Percentiles rank a stretch among this genome's conserved stretches.
These are phyloP conservation scores for Phoenix dactylifera DNA, from an alignment of 176 grass and related monocot species.

Conservation along the genomic window DNA sequence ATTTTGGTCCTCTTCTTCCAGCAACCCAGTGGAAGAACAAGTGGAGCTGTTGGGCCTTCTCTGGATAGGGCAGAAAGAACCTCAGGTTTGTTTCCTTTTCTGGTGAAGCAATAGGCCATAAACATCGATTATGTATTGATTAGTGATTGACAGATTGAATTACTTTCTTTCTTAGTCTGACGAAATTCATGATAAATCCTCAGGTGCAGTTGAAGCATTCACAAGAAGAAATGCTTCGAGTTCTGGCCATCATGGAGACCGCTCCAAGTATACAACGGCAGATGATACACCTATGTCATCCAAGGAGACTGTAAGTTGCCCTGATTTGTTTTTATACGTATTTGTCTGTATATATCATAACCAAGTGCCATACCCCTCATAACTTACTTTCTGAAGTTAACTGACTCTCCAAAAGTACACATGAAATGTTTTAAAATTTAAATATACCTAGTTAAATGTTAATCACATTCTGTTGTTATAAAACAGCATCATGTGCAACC, in stretches of 20 bases:
- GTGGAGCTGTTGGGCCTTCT: slow-evolving; percentile 1
- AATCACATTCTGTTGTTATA: too few relatives aligned
- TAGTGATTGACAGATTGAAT: not conserved
- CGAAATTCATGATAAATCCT: slow-evolving; percentile 2
- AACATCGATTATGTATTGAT: too few relatives aligned
- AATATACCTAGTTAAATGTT: too few relatives aligned
- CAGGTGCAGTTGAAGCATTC: slow-evolving; percentile 6
- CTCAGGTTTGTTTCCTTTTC: not conserved
- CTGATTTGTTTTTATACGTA: too few relatives aligned
- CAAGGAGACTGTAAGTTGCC: not conserved
- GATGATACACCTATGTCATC: not conserved
- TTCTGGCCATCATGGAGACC: slow-evolving; percentile 6
- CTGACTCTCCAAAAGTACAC: too few relatives aligned
- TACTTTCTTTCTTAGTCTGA: not conserved
- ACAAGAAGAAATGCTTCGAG: not conserved
- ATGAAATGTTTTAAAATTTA: too few relatives aligned
- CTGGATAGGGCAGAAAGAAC: slow-evolving; percentile 7
- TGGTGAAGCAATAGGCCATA: too few relatives aligned
- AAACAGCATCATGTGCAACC: too few relatives aligned
- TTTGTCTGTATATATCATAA: too few relatives aligned
- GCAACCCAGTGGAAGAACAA: slow-evolving; percentile 9
- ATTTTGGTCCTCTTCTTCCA: not conserved
- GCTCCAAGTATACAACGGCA: not conserved
- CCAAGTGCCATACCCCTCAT: too few relatives aligned
- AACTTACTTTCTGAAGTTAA: too few relatives aligned